Evolutionary conservation across 257 asterid genomes (phyloP), one percentile per base, ranked within the genome.

Genomic region (Handroanthus guayacan): DNA sequence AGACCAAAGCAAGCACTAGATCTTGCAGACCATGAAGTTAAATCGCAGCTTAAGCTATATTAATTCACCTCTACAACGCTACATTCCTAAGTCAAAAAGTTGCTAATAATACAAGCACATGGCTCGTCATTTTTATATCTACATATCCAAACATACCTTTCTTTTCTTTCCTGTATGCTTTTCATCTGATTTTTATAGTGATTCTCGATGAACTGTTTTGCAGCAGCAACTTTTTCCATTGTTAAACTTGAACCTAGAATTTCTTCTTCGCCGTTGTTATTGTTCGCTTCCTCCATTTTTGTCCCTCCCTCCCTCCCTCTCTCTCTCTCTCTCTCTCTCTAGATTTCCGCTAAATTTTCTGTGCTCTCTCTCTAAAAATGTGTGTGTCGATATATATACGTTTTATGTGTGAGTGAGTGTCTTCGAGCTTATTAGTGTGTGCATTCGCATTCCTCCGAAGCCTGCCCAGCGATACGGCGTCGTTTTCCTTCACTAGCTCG

Each of bases 151-250:
- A 61, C 61, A 45, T 78, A 94, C 99, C 99, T 92, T 66, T 95
- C 92, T 75, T 95, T 95, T 76, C 99, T 84, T 47, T 95, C 95
- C 79, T 95, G 97, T 69, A 95, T 89, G 87, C 87, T 95, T 81
- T 92, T 95, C 97, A 88, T 95, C 91, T 95, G 99, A 82, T 86
- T 91, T 76, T 89, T 92, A 83, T 95, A 95, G 92, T 95, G 99
- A 82, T 92, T 95, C 88, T 95, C 99, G 77, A 95, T 95, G 85
- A 81, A 95, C 87, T 95, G 92, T 66, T 95, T 95, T 0, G 99
- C 99, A 64, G 99, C 99, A 14, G 98, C 98, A n/a, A 95, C 99
- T 85, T 91, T 95, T 79, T 95, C 99, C 98, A 95, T 91, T 57
- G 99, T 95, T 80, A 88, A 84, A 79, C 92, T 92, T 25, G 99